Evolutionary conservation across 1,139 yeast species (phyloP), one percentile per base, ranked within the genome.

Genomic region (Nematodospora anomalae): DNA sequence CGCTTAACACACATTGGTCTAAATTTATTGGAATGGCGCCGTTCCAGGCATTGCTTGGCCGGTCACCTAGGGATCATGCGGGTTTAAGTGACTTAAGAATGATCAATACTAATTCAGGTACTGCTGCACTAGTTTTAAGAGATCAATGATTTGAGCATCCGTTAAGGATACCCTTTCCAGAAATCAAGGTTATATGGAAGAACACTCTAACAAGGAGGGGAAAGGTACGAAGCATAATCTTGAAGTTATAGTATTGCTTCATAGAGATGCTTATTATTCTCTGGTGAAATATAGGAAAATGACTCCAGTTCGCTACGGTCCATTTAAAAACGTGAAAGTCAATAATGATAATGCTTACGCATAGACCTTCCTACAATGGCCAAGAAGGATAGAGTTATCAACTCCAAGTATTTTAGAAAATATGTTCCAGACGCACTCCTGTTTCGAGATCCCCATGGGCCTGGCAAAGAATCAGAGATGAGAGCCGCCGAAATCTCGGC

Each of bases 291-390:
- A 36, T 18, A 14, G 12, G 24, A 36, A 36, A 12, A 14, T n/a
- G 16, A 25, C 26, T 5, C 23, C 29, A 3, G 33, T 32, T 6
- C 32, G 32, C 20, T 28, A 32, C 22, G 36, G 39, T n/a, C 36
- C 39, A 11, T 36, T 36, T 16, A 28, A 26, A 13, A 15, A 32
- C 11, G 39, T 36, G 3, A 28, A 36, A 22, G 23, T 32, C 13
- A 33, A 30, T 10, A 29, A 26, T 10, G 26, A 26, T 3, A 26
- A 33, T 16, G 40, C 37, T 16, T 37, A 21, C 24, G 37, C 31
- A 28, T 36, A 4, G 35, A 36, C 18, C 16, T 32, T 10, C 38
- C 32, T 3, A 16, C 16, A 10, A 32, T 32, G 26, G 12, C 27
- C 14, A 36, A 32, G 32, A 26, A 22, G 18, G 32, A 26, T 16